Evolutionary conservation across 2,329 filamentous ascomycete species (phyloP), one percentile per base, ranked within the genome.

Genomic region (Apiospora arundinis): DNA sequence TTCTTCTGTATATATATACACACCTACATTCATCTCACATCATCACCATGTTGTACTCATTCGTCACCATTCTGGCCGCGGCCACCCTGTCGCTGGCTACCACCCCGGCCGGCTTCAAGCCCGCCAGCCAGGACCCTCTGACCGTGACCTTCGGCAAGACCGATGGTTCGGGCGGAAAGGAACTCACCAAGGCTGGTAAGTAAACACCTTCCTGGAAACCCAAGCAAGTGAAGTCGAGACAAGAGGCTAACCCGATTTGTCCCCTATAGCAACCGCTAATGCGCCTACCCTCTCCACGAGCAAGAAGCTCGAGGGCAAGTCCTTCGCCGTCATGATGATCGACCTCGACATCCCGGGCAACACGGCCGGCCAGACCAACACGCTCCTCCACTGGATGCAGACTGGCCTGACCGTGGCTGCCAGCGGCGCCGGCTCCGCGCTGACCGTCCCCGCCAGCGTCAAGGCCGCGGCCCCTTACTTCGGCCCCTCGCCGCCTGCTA

Each of bases 341-440:
- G 82, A 84, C 72, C 80, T 87, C 7, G 86, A 86, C 74, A 88
- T 83, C 79, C 86, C 83, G 65, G 84, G 83, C 14, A 81, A 79
- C 73, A 79, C 40, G 49, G 79, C 82, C 3, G 80, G 81, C 0
- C 68, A 75, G 65, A 83, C 82, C 12, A 77, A 74, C 70, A 84
- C 82, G 16, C 75, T 84, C 28, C 79, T 85, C 52, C 82, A 84
- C 78, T 85, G 83, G 83, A 76, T 84, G 78, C 83, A 85, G 76
- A 82, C 78, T 1, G 81, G 77, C n/a, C 77, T 85, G 32, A 78
- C 75, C 32, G 56, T 6, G 18, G 66, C 44, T 18, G 76, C 78
- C 63, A 76, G 73, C 71, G 75, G 75, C 6, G 76, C 75, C 6
- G 68, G 69, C 11, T 78, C 77, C 28, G 72, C 73, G 32, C 67